These are phyloP conservation scores for Gyromitra esculenta DNA, from an alignment of 2,329 filamentous ascomycete genomes.

Conservation along the genomic window DNA sequence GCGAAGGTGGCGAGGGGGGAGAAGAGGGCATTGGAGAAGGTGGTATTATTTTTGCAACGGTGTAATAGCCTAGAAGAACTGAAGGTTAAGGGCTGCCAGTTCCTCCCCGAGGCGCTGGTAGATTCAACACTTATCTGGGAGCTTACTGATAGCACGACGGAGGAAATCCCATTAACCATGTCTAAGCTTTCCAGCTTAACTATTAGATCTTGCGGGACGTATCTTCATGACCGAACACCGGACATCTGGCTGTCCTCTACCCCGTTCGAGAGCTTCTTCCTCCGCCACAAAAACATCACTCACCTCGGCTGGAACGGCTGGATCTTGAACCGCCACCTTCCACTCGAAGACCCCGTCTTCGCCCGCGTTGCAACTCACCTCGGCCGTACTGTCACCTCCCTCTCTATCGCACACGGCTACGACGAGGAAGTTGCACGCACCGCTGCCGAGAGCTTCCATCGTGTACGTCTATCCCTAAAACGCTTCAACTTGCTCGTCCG, in stretches of 20 bases:
- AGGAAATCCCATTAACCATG: conserved; percentile 38
- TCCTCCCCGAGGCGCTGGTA: conserved; percentile 46
- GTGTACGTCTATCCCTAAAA: conserved; percentile 39
- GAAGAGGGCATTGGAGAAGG: conserved; percentile 38
- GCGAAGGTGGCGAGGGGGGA: conserved; percentile 44
- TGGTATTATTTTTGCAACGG: conserved; percentile 43
- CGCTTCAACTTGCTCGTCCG: conserved; percentile 46
- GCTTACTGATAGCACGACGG: conserved; percentile 1
- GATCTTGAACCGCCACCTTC: conserved; percentile 49
- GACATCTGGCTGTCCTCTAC: conserved; percentile 46
- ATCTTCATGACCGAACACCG: conserved; percentile 43
- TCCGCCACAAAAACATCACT: conserved; percentile 44
- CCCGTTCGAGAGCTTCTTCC: conserved; percentile 47
- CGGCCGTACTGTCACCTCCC: conserved; percentile 46
- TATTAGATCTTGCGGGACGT: conserved; percentile 44
- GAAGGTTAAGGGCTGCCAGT: conserved; percentile 48
- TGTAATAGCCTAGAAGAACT: conserved; percentile 44
- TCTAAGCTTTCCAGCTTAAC: conserved; percentile 38
- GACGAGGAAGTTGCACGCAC: conserved; percentile 46
- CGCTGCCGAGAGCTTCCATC: conserved; percentile 42
- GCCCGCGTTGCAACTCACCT: conserved; percentile 45
- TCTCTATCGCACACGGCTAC: conserved; percentile 46
- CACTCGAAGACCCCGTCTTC: conserved; percentile 44
- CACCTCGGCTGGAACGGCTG: conserved; percentile 50
- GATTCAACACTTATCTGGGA: conserved; percentile 42